Evolutionary conservation across 768 basidiomycete species (phyloP), one percentile per base, ranked within the genome.

Genomic region (Antrodiella citrinella): DNA sequence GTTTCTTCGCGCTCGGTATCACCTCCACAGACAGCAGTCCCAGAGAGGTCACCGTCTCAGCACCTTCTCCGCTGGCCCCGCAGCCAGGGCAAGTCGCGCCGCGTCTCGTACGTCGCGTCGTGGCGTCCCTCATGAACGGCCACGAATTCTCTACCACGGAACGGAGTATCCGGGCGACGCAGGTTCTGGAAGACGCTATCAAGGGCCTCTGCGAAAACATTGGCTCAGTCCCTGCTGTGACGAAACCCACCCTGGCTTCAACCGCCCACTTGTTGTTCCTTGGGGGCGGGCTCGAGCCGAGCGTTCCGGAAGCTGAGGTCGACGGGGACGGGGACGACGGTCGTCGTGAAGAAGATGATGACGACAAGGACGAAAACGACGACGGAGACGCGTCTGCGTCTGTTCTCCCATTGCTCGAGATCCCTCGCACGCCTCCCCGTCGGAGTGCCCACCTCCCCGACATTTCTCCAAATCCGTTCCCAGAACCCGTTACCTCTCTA

Each of bases 1-100:
- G 89, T 0, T 99, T 99, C 70, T 97, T 97, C 63, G 77, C 80
- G n/a, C 57, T 87, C 55, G 72, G 78, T 24, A 56, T 62, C 23
- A 58, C 68, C 24, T 54, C 54, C 35, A n/a, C n/a, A n/a, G 53
- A 56, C 13, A 53, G 57, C 46, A 45, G 51, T 25, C 22, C 25
- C 19, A 7, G 30, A 7, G 30, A 35, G 7, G 15, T 35, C 30
- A 24, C 48, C 10, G 24, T 45, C 2, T 57, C 67, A 23, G 64
- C 60, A 24, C 62, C 64, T n/a, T 72, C 70, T 23, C 71, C 75
- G 45, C 69, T 77, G 19, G 76, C 70, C 0, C 76, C 77, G 30
- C 72, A 74, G 62, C 65, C 74, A 1, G 84, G 82, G 1, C 76
- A 84, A 61, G 81, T 93, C 26, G 71, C 84, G 3, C 67, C 70